These are phyloP conservation scores for Cutaneotrichosporon cyanovorans DNA, from an alignment of 1,284 basidiomycete species.

Conservation along the genomic window DNA sequence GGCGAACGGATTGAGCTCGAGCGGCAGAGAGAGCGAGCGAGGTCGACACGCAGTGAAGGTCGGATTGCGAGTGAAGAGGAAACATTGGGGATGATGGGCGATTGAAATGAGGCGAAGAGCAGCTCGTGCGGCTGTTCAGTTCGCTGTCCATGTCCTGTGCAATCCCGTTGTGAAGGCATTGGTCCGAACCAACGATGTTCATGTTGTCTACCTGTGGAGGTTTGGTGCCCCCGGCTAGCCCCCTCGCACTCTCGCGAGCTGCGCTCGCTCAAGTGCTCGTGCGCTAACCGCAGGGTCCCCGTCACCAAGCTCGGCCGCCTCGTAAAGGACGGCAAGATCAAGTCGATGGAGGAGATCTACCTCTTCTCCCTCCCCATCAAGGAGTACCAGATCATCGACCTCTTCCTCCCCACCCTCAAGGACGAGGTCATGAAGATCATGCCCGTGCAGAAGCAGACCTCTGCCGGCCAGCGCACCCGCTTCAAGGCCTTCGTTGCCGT, in stretches of 20 bases:
- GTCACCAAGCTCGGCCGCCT: constrained; percentile 99
- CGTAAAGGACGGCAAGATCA: constrained; percentile 99
- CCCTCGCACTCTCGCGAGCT: background rate
- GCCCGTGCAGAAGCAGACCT: constrained; percentile 99
- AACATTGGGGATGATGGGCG: too few relatives aligned
- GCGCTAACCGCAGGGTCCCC: constrained; percentile 70
- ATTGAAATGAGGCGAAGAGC: too few relatives aligned
- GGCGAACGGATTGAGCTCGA: background rate
- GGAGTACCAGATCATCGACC: constrained; percentile 96
- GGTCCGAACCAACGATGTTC: too few relatives aligned
- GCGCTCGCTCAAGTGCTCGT: background rate
- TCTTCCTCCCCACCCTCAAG: constrained; percentile 95
- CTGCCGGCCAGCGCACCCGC: constrained; percentile 97
- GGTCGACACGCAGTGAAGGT: background rate
- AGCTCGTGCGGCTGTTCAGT: too few relatives aligned
- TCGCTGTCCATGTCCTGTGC: too few relatives aligned
- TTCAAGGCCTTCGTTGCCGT: constrained; percentile 99
- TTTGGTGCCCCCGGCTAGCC: background rate
- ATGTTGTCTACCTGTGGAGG: too few relatives aligned
- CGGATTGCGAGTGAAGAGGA: background rate
- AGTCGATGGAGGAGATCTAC: constrained; percentile 99
- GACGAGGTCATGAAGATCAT: constrained; percentile 99
- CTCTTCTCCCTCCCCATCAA: constrained; percentile 99
- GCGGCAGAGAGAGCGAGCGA: background rate
- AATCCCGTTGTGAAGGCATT: too few relatives aligned